These are phyloP conservation scores for Colletotrichum scovillei DNA, from an alignment of 2,329 filamentous ascomycete genomes.

Conservation along the genomic window DNA sequence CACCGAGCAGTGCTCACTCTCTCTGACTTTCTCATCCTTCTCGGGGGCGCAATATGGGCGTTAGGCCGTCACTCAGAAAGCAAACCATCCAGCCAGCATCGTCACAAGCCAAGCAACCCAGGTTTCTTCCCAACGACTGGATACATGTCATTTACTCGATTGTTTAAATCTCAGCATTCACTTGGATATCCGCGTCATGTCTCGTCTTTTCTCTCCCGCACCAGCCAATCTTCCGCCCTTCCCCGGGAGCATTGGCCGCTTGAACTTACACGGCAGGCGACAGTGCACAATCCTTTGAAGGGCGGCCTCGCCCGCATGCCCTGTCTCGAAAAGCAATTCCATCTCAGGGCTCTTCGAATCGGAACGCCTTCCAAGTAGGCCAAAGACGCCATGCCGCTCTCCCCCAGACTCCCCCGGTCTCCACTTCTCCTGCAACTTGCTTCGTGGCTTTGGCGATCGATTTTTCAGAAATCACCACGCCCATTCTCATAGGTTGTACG, in stretches of 20 bases:
- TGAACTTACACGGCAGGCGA: constrained; percentile 11
- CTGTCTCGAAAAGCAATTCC: constrained; percentile 27
- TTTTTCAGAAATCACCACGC: neutral
- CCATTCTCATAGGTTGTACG: constrained; percentile 7
- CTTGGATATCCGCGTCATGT: constrained; percentile 30
- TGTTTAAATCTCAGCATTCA: constrained; percentile 2
- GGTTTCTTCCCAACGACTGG: constrained; percentile 8
- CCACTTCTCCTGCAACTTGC: constrained; percentile 2
- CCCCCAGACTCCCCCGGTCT: constrained; percentile 11
- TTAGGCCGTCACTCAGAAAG: neutral
- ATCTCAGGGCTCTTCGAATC: constrained; percentile 33
- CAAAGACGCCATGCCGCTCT: constrained; percentile 22
- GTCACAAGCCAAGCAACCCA: constrained; percentile 1
- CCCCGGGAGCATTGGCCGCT: constrained; percentile 28
- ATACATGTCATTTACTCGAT: constrained; percentile 6
- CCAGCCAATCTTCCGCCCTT: constrained; percentile 24
- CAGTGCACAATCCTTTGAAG: constrained; percentile 18
- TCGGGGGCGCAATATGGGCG: neutral
- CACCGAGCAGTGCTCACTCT: neutral
- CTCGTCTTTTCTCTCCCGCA: constrained; percentile 31
- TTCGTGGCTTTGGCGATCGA: constrained; percentile 24
- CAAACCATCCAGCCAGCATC: neutral
- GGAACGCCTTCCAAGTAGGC: constrained; percentile 26
- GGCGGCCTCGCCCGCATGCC: constrained; percentile 27
- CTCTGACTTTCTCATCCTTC: neutral